Conservation (phyloP, 2,329 filamentous ascomycete species). For the Claviceps monticola region DNA sequence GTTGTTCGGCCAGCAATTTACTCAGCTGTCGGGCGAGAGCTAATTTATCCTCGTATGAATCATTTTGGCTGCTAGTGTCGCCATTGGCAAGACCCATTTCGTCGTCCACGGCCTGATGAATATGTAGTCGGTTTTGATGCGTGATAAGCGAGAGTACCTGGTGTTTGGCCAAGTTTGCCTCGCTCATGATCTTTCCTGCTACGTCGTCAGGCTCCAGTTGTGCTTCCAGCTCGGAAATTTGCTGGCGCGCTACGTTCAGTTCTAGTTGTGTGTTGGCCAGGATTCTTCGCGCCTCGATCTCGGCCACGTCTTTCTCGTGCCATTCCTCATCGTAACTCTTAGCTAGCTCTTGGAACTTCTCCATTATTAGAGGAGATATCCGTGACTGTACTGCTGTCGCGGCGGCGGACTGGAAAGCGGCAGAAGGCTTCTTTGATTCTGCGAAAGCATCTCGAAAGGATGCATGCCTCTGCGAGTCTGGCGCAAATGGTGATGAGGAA, state of each 20-base stretch:
- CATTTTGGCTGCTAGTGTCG: slow-evolving; percentile 24
- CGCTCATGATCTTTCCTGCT: slow-evolving; percentile 34
- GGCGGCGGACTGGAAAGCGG: slow-evolving; percentile 44
- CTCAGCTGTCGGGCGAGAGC: slow-evolving; percentile 44
- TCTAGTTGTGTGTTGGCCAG: slow-evolving; percentile 56
- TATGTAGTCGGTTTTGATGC: slow-evolving; percentile 37
- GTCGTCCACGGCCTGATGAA: slow-evolving; percentile 37
- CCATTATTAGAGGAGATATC: slow-evolving; percentile 53
- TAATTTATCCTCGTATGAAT: slow-evolving; percentile 41
- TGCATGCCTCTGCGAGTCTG: slow-evolving; percentile 43
- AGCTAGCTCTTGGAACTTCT: slow-evolving; percentile 59
- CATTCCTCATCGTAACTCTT: slow-evolving; percentile 62
- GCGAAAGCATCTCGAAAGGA: slow-evolving; percentile 36
- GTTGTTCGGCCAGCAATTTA: slow-evolving; percentile 43
- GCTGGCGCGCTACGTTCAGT: slow-evolving; percentile 43
- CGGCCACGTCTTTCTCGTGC: slow-evolving; percentile 56
- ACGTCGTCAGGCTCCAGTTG: slow-evolving; percentile 41
- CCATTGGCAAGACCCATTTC: slow-evolving; percentile 38
- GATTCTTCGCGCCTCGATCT: slow-evolving; percentile 52
- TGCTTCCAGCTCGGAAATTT: slow-evolving; percentile 42
- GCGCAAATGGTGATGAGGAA: slow-evolving; percentile 61
- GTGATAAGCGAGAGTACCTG: slow-evolving; percentile 35
- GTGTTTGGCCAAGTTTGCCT: slow-evolving; percentile 35
- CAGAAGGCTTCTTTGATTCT: slow-evolving; percentile 28
- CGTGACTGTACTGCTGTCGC: slow-evolving; percentile 56